Evolutionary conservation across 805 yeast genomes (phyloP), one percentile per base, ranked within the genome.

Genomic region (Candida methanosorbosa): DNA sequence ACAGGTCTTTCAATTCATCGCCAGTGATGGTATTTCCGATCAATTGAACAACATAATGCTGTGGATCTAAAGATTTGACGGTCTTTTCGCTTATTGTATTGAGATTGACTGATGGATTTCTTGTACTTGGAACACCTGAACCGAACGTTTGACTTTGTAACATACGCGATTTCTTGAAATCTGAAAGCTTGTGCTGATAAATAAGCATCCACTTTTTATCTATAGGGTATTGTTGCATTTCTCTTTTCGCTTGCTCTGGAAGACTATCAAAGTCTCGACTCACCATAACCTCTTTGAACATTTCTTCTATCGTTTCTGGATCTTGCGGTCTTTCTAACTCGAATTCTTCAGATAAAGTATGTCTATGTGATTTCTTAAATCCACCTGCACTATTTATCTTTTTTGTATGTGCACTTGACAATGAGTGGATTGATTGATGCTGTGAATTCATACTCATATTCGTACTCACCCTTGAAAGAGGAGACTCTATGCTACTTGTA

Each of bases 161-260:
- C 30, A 51, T 27, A 23, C 54, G 45, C 36, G 48, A 49, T 44
- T 80, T 75, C 48, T 80, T 81, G 48, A 66, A 66, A 48, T 87
- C 96, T 6, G 88, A 72, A 30, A 84, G 68, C 18, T 81, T 76
- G 54, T 87, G 95, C 55, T 88, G 97, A 44, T 81, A 76, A 27
- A 88, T 80, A 44, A 88, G 68, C 80, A 84, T 78, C 95, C 96
- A 87, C 58, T 90, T 90, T 48, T 86, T 84, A 32, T 81, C 84
- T 0, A 74, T 62, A 29, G 81, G 72, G 51, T 81, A 87, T 45
- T 70, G 72, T 48, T 75, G 66, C 82, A 90, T 77, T 50, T 84
- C 92, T 37, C 66, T 70, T 44, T 78, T 78, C 3, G 92, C 95
- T 34, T 72, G 73, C 18, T 73, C 74, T 0, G 95, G 64, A 24